These are phyloP conservation scores for Parietaria judaica DNA, from an alignment of 306 rosid genomes.

Conservation along the genomic window DNA sequence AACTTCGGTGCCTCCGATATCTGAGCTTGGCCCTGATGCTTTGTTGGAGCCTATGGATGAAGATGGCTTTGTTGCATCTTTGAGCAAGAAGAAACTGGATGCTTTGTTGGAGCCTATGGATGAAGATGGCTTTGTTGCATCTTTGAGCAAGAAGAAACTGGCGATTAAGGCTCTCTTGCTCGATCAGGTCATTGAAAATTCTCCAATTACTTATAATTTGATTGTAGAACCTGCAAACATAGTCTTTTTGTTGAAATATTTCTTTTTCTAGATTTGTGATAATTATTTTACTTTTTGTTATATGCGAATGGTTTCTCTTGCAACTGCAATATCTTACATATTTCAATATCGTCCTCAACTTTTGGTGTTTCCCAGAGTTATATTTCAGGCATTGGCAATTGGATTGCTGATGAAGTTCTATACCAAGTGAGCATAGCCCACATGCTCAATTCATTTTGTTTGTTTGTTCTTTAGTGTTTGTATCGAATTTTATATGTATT, in stretches of 20 bases:
- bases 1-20: conserved; percentile 66
- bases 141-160: too few relatives aligned
- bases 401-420: conserved; percentile 95
- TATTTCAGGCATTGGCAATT: conserved; percentile 87
- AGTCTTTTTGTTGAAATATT: not conserved
- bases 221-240: not conserved
- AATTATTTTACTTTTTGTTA: not conserved
- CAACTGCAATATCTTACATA: too few relatives aligned
- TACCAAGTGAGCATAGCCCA: conserved; percentile 57
- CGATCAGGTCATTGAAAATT: conserved; percentile 56
- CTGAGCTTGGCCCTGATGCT: conserved; percentile 95
- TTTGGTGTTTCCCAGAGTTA: conserved; percentile 41
- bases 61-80: conserved; percentile 46
- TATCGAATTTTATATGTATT: not conserved
- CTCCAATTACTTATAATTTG: conserved; percentile 4
- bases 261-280: not conserved
- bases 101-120: too few relatives aligned
- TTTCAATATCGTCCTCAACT: not conserved
- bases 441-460: conserved; percentile 7
- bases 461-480: conserved; percentile 6
- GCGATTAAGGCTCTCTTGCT: conserved; percentile 83
- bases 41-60: conserved; percentile 64
- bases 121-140: too few relatives aligned
- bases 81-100: too few relatives aligned
- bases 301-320: too few relatives aligned